phyloP scores from a whole-genome alignment of 768 basidiomycete genomes.

The Russula lepida region DNA sequence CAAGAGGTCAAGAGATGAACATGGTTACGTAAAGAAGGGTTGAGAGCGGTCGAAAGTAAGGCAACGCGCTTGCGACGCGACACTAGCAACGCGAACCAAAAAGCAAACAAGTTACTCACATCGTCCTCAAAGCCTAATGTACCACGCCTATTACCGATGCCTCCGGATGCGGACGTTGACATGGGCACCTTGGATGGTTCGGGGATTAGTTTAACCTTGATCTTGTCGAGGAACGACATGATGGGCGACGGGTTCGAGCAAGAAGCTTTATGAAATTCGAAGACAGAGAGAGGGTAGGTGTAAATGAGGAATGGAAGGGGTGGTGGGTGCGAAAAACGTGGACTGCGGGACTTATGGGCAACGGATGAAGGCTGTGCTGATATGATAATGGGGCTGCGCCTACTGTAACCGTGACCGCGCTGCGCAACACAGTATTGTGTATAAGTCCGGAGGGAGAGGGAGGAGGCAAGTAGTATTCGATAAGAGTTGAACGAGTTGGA shows the following conservation, averaged over 20 bases:
- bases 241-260: background rate
- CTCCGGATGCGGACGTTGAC: conserved; percentile 38
- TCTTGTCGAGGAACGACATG: conserved; percentile 52
- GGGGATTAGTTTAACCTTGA: conserved; percentile 47
- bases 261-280: no score
- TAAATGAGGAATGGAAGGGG: background rate
- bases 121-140: conserved; percentile 59
- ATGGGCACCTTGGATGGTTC: conserved; percentile 31
- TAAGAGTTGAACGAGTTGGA: background rate
- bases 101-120: conserved; percentile 43
- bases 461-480: background rate
- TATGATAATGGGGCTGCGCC: background rate
- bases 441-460: background rate
- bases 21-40: conserved; percentile 20
- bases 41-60: conserved; percentile 3
- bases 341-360: no score
- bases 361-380: no score
- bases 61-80: conserved; percentile 3
- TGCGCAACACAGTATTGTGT: background rate
- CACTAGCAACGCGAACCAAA: conserved; percentile 26
- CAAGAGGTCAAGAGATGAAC: conserved; percentile 1
- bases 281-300: background rate
- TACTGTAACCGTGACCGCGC: background rate
- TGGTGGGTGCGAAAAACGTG: background rate
- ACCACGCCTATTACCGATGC: conserved; percentile 52